Conservation (phyloP, 176 grass and related monocot genomes). For the Leersia perrieri region DNA sequence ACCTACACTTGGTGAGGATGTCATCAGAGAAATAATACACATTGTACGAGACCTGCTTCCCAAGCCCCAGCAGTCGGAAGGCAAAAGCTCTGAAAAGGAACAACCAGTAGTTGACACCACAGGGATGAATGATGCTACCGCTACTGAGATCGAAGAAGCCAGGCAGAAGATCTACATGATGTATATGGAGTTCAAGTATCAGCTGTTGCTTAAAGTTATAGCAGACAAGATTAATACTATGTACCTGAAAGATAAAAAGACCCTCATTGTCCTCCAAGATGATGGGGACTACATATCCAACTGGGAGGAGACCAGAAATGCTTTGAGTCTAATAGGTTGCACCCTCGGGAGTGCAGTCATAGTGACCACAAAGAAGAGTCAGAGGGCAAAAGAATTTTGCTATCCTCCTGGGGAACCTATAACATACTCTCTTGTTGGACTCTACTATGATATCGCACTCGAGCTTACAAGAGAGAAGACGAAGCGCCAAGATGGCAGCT, state of each 20-base stretch:
- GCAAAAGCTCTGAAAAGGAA: too few species aligned
- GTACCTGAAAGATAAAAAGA: accelerated
- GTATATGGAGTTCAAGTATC: not conserved
- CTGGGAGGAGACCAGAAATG: not conserved
- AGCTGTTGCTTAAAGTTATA: not conserved
- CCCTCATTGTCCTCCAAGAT: not conserved
- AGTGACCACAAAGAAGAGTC: not conserved
- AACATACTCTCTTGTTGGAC: not conserved
- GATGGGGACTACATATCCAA: not conserved
- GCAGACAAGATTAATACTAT: not conserved
- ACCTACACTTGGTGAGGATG: too few species aligned
- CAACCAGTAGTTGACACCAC: too few species aligned
- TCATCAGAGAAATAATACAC: too few species aligned
- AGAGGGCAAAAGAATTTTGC: not conserved
- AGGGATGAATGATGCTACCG: too few species aligned
- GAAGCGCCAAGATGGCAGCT: not conserved
- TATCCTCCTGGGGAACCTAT: not conserved
- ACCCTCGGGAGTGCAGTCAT: not conserved
- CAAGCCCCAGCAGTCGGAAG: too few species aligned
- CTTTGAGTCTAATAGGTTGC: not conserved
- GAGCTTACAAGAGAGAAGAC: not conserved
- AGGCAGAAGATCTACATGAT: not conserved
- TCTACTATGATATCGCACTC: not conserved
- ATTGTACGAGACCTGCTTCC: too few species aligned
- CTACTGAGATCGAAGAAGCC: not conserved